Evolutionary conservation across 1,284 basidiomycete genomes (phyloP), one percentile per base, ranked within the genome.

Genomic region (Sporisorium sorghi): DNA sequence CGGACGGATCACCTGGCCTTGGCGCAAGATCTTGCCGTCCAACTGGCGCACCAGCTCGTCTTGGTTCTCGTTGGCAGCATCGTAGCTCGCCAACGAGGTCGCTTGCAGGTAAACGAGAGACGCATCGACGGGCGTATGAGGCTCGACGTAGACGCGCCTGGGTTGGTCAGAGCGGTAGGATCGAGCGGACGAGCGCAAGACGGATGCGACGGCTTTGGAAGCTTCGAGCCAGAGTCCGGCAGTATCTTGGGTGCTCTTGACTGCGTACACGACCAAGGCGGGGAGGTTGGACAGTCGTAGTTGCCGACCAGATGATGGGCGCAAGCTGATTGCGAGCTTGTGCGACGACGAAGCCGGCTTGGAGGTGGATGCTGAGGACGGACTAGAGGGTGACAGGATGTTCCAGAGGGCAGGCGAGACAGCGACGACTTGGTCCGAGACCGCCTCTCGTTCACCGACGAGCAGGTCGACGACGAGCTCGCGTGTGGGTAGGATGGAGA

Each of bases 61-160:
- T 37, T 74, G 62, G 23, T 43, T 39, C 15, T 24, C 28, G 35
- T 58, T 35, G 5, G 74, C 70, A 21, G 61, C 48, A 7, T 69
- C 58, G 33, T 72, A 77, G 57, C 68, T 70, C 17, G 47, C 46
- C n/a, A 21, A 30, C 19, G 68, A 67, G 4, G 66, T 60, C 17
- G 79, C 78, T 32, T 68, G 61, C 10, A 82, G 63, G 53, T 76
- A 78, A 14, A 74, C 71, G 24, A 69, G 53, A 5, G 74, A 65
- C 23, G 69, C 75, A 37, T 63, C 43, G 26, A 83, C 47, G 8
- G 59, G 50, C 19, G 69, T 47, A 42, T 58, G 65, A 2, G 15
- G 24, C 48, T 65, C 60, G 12, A 73, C 37, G 35, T 17, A 15
- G n/a, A 69, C 50, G 23, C 47, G 61, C 28, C 58, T 60, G 26